Conservation (phyloP, 768 basidiomycete species). For the Hypholoma fasciculare region DNA sequence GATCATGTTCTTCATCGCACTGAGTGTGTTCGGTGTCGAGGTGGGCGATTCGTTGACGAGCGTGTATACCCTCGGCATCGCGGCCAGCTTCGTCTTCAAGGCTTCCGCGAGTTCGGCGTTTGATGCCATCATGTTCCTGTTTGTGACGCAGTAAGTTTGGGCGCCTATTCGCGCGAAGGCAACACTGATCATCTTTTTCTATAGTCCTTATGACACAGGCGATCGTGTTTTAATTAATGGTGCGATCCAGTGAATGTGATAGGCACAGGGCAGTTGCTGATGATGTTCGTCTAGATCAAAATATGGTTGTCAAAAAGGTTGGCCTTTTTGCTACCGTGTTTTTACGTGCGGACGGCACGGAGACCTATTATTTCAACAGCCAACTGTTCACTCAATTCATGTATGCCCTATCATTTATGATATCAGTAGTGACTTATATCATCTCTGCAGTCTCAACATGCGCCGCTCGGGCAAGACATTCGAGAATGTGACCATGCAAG, state of each 20-base stretch:
- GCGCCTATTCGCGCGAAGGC: neutral
- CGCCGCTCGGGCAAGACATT: slow-evolving; percentile 77
- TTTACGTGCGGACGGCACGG: slow-evolving; percentile 68
- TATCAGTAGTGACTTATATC: neutral
- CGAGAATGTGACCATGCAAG: slow-evolving; percentile 67
- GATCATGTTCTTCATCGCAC: slow-evolving; percentile 70
- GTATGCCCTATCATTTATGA: slow-evolving; percentile 32
- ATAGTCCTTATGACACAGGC: slow-evolving; percentile 77
- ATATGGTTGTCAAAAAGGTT: slow-evolving; percentile 77
- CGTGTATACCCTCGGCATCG: slow-evolving; percentile 71
- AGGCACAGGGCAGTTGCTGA: neutral
- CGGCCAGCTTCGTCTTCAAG: slow-evolving; percentile 82
- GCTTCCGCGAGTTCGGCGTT: slow-evolving; percentile 69
- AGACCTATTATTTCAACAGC: slow-evolving; percentile 82
- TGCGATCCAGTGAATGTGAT: slow-evolving; percentile 14
- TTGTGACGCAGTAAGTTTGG: slow-evolving; percentile 74
- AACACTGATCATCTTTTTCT: slow-evolving; percentile 5
- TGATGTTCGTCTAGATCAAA: slow-evolving; percentile 44
- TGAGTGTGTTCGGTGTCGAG: slow-evolving; percentile 71
- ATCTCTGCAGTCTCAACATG: slow-evolving; percentile 56
- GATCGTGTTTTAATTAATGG: slow-evolving; percentile 78
- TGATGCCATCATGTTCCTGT: slow-evolving; percentile 80
- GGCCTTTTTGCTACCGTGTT: slow-evolving; percentile 82
- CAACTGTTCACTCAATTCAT: slow-evolving; percentile 76
- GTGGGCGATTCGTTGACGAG: slow-evolving; percentile 68